Evolutionary conservation across 495 filamentous ascomycete species (phyloP).

Genomic region (Alectoria sarmentosa): DNA sequence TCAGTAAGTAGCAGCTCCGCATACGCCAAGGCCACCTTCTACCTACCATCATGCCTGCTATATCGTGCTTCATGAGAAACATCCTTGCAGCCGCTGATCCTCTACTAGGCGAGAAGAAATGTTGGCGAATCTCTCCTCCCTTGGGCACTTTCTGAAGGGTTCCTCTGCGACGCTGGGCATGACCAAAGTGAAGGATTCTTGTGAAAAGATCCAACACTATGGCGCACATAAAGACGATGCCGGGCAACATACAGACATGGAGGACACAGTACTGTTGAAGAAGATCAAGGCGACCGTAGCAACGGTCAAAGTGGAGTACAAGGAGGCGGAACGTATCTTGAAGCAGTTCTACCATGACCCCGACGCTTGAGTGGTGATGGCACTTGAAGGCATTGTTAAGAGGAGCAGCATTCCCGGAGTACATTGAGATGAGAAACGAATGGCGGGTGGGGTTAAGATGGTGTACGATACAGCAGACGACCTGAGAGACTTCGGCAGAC

Average conservation of each 20-base stretch:
- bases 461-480: background rate
- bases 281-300: slow-evolving; percentile 62
- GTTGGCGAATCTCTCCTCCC: slow-evolving; percentile 63
- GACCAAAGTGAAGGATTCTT: slow-evolving; percentile 83
- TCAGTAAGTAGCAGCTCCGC: background rate
- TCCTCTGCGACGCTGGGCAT: slow-evolving; percentile 96
- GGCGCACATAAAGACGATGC: slow-evolving; percentile 72
- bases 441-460: background rate
- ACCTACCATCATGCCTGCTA: background rate
- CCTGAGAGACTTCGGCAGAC: background rate
- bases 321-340: slow-evolving; percentile 64
- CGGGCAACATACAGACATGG: slow-evolving; percentile 44
- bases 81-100: background rate
- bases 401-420: background rate
- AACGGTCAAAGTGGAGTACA: slow-evolving; percentile 67
- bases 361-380: background rate
- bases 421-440: background rate
- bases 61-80: background rate
- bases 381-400: background rate
- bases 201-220: slow-evolving; percentile 94
- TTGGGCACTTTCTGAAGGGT: slow-evolving; percentile 95
- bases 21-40: background rate
- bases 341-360: slow-evolving; percentile 57
- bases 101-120: slow-evolving; percentile 51
- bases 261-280: slow-evolving; percentile 57